Percentiles rank a stretch among this genome's conserved stretches.
Conservation (phyloP, 306 rosid species). For the Gleditsia sinensis region DNA sequence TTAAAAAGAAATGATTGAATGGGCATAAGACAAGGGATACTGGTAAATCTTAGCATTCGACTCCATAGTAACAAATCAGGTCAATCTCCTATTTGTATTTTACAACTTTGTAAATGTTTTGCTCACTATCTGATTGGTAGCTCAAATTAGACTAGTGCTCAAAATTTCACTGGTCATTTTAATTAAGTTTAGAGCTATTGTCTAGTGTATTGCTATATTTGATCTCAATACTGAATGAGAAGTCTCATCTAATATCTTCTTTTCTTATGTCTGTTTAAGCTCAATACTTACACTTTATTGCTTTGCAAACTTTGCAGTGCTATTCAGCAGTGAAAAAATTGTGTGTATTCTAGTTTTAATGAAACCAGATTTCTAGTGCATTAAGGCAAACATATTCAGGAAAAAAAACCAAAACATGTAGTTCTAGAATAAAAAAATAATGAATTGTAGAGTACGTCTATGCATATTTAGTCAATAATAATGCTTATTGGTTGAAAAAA, state of each 20-base stretch:
- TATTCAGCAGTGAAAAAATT: neutral
- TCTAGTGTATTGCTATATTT: too few species aligned
- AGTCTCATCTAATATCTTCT: neutral
- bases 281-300: neutral
- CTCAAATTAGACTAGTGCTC: too few species aligned
- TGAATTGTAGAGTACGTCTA: neutral
- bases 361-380: too few species aligned
- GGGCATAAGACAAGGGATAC: neutral
- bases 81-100: too few species aligned
- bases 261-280: slow-evolving; percentile 12
- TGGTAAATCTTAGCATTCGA: slow-evolving; percentile 44
- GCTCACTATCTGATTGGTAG: too few species aligned
- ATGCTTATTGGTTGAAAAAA: neutral
- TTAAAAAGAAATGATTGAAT: slow-evolving; percentile 21
- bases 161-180: too few species aligned
- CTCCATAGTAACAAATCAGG: slow-evolving; percentile 31
- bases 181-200: slow-evolving; percentile 21
- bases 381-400: too few species aligned
- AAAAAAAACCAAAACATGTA: too few species aligned
- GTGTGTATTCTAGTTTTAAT: neutral
- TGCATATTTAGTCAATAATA: neutral
- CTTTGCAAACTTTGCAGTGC: neutral
- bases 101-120: slow-evolving; percentile 18
- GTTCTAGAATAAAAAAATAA: neutral
- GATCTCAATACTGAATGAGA: slow-evolving; percentile 7